Base-by-base conservation (phyloP, 2,329 filamentous ascomycete genomes). In the Colletotrichum lentis region DNA sequence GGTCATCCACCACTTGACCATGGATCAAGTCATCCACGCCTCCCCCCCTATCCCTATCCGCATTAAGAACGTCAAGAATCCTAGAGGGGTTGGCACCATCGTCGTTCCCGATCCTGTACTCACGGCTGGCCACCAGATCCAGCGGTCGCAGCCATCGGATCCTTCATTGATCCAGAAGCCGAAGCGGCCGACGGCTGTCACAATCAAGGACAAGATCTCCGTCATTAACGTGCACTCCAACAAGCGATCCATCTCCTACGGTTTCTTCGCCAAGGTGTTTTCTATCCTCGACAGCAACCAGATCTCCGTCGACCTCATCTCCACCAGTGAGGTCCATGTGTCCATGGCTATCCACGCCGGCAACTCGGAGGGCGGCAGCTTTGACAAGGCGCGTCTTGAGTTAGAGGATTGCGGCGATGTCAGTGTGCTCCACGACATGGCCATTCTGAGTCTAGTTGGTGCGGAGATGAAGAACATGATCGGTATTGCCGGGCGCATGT, bases 141-240 rank as follows among this genome's bases (percentile, higher is more conserved):
- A 74, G 80, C 84, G 79, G 71, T 88, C 77, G 74, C 76, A 80
- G 56, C 81, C 81, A 4, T 80, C 80, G 27, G 76, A 79, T 59
- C 69, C 52, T 14, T 57, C 66, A 2, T n/a, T 86, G 39, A 80
- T 83, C 12, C 86, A 85, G 74, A 87, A 86, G 64, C 90, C 90
- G 16, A 93, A 91, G 80, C 84, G 91, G 47, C 92, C 92, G 27
- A 96, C 92, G 2, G 92, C 96, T 7, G 95, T 99, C 20, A 99
- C 96, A 14, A 97, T 97, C 82, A 99, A 99, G 83, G 92, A 96
- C 80, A 91, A 94, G 77, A 98, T 99, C 76, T 91, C 95, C 54
- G 94, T 99, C 72, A 93, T 99, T 75, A 99, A 99, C 80, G 93
- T 99, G 53, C 95, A 98, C 84, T 97, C 93, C 62, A 98, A 99